Base-by-base conservation (phyloP, 345 rosid genomes). In the Kernera saxatilis region DNA sequence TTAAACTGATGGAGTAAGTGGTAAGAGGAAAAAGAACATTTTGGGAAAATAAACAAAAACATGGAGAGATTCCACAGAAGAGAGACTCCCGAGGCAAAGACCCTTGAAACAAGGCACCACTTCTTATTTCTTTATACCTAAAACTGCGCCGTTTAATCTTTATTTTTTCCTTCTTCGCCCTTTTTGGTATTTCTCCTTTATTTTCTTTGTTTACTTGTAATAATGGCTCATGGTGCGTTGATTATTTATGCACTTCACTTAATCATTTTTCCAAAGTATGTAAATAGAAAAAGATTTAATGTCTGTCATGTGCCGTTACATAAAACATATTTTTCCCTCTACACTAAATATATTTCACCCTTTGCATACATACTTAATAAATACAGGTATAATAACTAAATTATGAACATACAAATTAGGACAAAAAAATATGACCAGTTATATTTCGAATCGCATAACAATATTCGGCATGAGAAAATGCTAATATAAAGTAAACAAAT, bases 61-160 rank as follows among this genome's bases (percentile, higher is more conserved):
- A 69, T 75, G 74, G 70, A 69, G 75, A 75, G 75, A 75, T 75
- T 75, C 78, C 78, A 68, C 5, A 48, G 9, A 57, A 36, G 52
- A 70, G 60, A 76, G 75, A 54, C 75, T 75, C 79, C 69, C 79
- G 75, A 76, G 74, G 79, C 79, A 69, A 63, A 69, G 79, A 76
- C 79, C 79, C 75, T 63, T 76, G 79, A 75, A 75, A 75, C 79
- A 69, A 69, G 79, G 75, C 64, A 63, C 45, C 69, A 43, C 49
- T 67, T 57, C 49, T 33, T 40, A 15, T 76, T 69, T 69, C 52
- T 62, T 63, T 69, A 51, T 54, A 26, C 48, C 43, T 70, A 29
- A 53, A 62, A 53, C 74, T 61, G 74, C 75, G 79, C 79, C 75
- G 75, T 76, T 69, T 69, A 60, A 21, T 50, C 36, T 69, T 69